Evolutionary conservation across 176 grass and related monocot species (phyloP), one percentile per base, ranked within the genome.

Genomic region (Zea luxurians): DNA sequence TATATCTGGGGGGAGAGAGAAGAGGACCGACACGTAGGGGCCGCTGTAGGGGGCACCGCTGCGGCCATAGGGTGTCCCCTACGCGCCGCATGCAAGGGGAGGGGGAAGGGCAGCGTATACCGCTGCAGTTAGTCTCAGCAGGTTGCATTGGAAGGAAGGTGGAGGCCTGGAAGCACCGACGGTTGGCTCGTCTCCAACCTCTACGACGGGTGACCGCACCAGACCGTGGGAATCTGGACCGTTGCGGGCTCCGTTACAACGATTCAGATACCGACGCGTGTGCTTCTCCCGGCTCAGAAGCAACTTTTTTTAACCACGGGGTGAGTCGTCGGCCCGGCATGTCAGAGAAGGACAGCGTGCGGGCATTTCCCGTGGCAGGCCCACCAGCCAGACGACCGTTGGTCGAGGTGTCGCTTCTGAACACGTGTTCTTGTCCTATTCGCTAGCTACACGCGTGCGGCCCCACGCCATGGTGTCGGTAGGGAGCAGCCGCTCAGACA

Each of bases 331-430:
- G 7, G 0, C 3, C 0, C 0, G 0, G 0, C 55, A 3, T 70
- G 70, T 80, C 86, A 88, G 11, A 0, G 17, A 13, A 3, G 16
- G 2, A 1, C 8, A 1, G 5, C 18, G 18, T 1, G 37, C 1
- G 27, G 45, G 21, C 17, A 6, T 47, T 61, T 64, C 65, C 65
- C 45, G 21, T 9, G 40, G 38, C 38, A 17, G 27, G 73, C 16
- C 66, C 55, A 64, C 78, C 68, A 27, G 27, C 27, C 27, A 64
- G 66, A 16, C 64, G 78, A 86, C 91, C 81, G 82, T 86, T 88
- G 78, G 78, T 50, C 36, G 20, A 50, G 9, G 64, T 64, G 71
- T 12, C 12, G 4, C 1, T 1, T 58, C 4, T 0, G 4, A 27
- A 2, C 1, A 58, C 41, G 82, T 71, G 82, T 48, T 34, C 1